Percentiles rank a stretch among this genome's conserved stretches.
phyloP scores from a whole-genome alignment of 257 asterid genomes.

The Salvia splendens region DNA sequence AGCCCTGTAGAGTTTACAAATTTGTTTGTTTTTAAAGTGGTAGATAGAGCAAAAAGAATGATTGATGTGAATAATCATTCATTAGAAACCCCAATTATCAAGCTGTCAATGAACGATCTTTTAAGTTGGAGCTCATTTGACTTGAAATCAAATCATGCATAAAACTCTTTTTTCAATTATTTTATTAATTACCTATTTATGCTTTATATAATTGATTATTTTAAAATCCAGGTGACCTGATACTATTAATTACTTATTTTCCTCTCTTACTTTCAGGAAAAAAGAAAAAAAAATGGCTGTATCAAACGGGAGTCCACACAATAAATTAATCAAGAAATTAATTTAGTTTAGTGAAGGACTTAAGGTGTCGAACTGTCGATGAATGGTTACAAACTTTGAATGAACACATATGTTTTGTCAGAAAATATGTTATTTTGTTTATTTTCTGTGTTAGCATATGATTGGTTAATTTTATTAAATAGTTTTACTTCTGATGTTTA shows the following conservation, averaged over 20 bases:
- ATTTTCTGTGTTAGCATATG: background rate
- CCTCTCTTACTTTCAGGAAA: background rate
- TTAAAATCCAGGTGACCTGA: background rate
- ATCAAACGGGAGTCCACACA: background rate
- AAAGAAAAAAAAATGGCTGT: background rate
- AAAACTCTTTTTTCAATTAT: background rate
- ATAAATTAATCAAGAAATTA: background rate
- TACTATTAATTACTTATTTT: background rate
- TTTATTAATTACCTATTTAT: background rate
- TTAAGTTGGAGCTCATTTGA: constrained; percentile 26
- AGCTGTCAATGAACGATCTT: constrained; percentile 28
- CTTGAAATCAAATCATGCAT: background rate
- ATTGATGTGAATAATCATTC: constrained; percentile 19
- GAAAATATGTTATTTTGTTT: background rate
- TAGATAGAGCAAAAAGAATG: constrained; percentile 4
- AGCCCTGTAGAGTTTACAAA: background rate
- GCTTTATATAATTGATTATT: background rate
- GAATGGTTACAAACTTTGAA: background rate
- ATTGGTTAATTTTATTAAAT: background rate
- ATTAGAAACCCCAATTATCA: background rate
- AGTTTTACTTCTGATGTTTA: background rate
- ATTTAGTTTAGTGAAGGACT: background rate
- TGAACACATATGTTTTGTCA: constrained; percentile 10
- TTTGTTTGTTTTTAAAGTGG: background rate
- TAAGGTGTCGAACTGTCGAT: background rate